Evolutionary conservation across 768 basidiomycete genomes (phyloP), one percentile per base, ranked within the genome.

Genomic region (Tubosaeta sp.): DNA sequence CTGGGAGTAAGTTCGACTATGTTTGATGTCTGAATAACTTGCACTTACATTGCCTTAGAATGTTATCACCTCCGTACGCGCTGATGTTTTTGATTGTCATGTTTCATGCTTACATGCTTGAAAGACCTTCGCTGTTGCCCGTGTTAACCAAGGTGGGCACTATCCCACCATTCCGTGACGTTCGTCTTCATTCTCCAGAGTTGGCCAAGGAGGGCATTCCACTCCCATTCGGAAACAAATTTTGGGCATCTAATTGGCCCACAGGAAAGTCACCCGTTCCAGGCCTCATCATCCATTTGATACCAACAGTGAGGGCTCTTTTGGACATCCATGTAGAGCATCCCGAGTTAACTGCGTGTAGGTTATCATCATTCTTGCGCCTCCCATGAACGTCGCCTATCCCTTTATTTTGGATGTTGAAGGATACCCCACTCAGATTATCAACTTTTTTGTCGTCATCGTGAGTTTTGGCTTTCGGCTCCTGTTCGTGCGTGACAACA

Each of bases 171-270:
- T 30, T 7, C 22, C 22, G 14, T 3, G 4, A 9, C 1, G 3
- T 30, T 13, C 21, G 4, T 4, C 25, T 24, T 30, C n/a, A 10
- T 19, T 39, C 11, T 9, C 6, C 6, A 77, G 81, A 83, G 46
- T 74, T 83, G 4, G 81, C 81, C 5, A 83, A 83, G 54, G 81
- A 81, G 58, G 81, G 81, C 1, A 68, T 83, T n/a, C 81, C 80
- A 11, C 71, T 83, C 0, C 80, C 81, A 0, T 81, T 81, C 46
- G 79, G 79, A 3, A 82, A 78, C 55, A 72, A 63, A 21, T 79
- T 83, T 57, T 81, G 80, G 81, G 81, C 81, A 1, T 79, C 78
- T 1, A 83, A 82, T 58, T 81, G 79, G 80, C 80, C 80, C 1
- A 78, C 76, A 2, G 78, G 80, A 7, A 76, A 76, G 54, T 77